Evolutionary conservation across 148 eudicot genomes (phyloP).

Genomic region (Chenopodium suecicum): DNA sequence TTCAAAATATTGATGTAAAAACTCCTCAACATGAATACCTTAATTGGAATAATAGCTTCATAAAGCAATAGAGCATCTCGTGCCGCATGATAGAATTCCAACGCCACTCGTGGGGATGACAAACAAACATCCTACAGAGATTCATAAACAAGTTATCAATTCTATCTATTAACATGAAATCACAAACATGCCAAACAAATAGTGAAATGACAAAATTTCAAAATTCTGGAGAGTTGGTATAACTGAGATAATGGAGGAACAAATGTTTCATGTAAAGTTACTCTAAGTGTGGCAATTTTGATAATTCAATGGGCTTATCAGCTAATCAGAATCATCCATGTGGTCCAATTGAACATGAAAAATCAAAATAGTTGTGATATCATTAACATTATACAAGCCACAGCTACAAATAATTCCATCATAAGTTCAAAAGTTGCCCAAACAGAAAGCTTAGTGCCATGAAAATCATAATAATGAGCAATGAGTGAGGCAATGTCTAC

Average conservation of each 20-base stretch:
- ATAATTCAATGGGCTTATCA: background rate
- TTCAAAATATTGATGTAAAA: background rate
- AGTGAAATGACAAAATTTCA: background rate
- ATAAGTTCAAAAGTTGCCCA: background rate
- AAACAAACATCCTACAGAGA: constrained; percentile 85
- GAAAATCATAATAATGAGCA: background rate
- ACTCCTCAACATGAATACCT: constrained; percentile 55
- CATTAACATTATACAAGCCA: background rate
- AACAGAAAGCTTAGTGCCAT: background rate
- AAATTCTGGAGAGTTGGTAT: background rate
- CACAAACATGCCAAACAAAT: constrained; percentile 3
- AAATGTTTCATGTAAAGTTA: background rate
- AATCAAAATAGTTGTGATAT: background rate
- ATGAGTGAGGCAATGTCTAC: background rate
- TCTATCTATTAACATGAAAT: background rate
- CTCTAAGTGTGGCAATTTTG: background rate
- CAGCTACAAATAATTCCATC: background rate
- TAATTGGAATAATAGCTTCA: constrained; percentile 83
- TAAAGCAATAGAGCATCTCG: constrained; percentile 86
- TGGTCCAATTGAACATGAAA: background rate
- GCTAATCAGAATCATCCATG: background rate
- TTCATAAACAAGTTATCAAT: constrained; percentile 8
- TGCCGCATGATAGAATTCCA: constrained; percentile 88
- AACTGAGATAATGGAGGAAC: background rate
- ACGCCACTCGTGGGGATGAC: constrained; percentile 77